phyloP scores from a whole-genome alignment of 768 basidiomycete genomes.

The Chalciporus chontae region DNA sequence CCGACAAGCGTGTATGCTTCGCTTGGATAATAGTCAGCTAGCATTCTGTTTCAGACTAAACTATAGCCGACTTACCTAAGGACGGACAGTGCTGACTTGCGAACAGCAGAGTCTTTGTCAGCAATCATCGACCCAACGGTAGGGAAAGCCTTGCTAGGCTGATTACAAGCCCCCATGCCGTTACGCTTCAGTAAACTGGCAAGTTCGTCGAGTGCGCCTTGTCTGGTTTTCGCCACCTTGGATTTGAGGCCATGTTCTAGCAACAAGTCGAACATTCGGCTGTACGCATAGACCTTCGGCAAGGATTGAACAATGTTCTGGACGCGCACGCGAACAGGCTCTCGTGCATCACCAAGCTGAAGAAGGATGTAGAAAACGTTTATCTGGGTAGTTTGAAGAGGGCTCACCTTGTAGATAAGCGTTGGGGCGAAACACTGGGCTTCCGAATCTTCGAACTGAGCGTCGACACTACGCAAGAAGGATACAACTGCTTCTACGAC shows the following conservation, averaged over 20 bases:
- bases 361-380: constrained; percentile 1
- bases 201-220: constrained; percentile 83
- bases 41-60: neutral
- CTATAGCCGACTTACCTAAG: constrained; percentile 57
- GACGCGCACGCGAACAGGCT: constrained; percentile 74
- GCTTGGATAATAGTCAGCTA: constrained; percentile 37
- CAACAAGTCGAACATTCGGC: constrained; percentile 83
- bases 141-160: constrained; percentile 78
- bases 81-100: constrained; percentile 80
- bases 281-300: constrained; percentile 90
- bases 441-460: constrained; percentile 83
- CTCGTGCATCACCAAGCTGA: constrained; percentile 90
- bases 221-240: constrained; percentile 89
- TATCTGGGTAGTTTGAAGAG: neutral
- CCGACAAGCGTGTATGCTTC: constrained; percentile 81
- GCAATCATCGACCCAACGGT: constrained; percentile 74
- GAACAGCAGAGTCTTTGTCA: constrained; percentile 85
- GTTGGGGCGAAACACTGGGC: constrained; percentile 87
- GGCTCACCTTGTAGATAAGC: constrained; percentile 78
- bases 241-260: constrained; percentile 87
- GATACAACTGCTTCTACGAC: constrained; percentile 74
- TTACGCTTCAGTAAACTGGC: constrained; percentile 73
- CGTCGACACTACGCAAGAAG: constrained; percentile 67
- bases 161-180: constrained; percentile 72
- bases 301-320: constrained; percentile 81